These are phyloP conservation scores for Plasmodium coatneyi DNA, from an alignment of 169 alveolate genomes.

Conservation along the genomic window DNA sequence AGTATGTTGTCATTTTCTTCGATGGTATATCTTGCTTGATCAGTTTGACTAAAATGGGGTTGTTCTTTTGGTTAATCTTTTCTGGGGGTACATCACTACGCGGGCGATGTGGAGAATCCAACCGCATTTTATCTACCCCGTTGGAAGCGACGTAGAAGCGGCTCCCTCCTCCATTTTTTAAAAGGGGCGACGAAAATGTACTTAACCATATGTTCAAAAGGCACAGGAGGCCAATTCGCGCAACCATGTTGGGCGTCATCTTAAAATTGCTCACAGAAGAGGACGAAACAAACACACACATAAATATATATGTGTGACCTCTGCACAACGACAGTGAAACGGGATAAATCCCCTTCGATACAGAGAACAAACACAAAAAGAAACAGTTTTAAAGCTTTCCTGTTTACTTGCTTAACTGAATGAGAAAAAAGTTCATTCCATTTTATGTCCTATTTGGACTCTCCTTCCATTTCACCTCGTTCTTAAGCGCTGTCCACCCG, in stretches of 20 bases:
- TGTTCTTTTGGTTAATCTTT: not conserved
- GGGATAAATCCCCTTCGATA: not conserved
- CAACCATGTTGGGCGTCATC: not conserved
- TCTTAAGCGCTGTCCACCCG: not conserved
- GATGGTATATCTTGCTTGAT: constrained; percentile 43
- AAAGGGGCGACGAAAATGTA: not conserved
- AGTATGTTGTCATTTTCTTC: constrained; percentile 57
- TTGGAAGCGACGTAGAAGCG: not conserved
- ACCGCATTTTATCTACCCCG: not conserved
- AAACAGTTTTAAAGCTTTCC: not conserved
- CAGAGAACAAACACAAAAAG: not conserved
- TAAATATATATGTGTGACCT: not conserved
- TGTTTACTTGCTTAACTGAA: not conserved
- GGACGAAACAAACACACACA: not conserved
- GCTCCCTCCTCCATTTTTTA: not conserved
- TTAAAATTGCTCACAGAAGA: not conserved
- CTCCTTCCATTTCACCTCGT: not conserved
- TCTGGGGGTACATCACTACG: not conserved
- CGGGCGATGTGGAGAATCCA: not conserved
- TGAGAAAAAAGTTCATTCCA: not conserved
- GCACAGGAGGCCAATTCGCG: not conserved
- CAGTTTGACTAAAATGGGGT: constrained; percentile 45
- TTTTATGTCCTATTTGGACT: not conserved
- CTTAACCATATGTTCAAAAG: not conserved
- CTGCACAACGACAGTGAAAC: not conserved